Conservation (phyloP, 768 basidiomycete species). For the Suillus discolor region DNA sequence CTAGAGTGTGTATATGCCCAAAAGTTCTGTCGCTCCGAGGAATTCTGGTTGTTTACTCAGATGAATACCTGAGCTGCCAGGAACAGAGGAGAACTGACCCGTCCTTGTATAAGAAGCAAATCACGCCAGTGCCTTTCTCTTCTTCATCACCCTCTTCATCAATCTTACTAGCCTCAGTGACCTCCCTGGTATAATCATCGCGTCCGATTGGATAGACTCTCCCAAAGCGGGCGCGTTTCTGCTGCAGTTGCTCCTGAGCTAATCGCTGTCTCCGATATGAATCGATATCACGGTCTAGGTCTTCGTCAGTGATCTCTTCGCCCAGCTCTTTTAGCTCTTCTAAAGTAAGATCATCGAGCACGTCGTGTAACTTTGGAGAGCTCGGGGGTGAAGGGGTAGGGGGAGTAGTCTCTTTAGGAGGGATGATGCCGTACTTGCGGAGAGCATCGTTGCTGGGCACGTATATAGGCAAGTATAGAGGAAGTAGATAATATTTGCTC, state of each 20-base stretch:
- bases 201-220: conserved; percentile 85
- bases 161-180: conserved; percentile 87
- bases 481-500: conserved; percentile 31
- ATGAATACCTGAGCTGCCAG: conserved; percentile 3
- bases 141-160: conserved; percentile 66
- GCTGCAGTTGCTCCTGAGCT: conserved; percentile 58
- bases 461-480: neutral
- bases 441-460: conserved; percentile 85
- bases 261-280: conserved; percentile 65
- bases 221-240: conserved; percentile 75
- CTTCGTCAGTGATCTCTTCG: conserved; percentile 77
- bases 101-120: conserved; percentile 95
- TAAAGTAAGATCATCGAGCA: conserved; percentile 63
- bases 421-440: conserved; percentile 89
- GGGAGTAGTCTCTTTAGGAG: conserved; percentile 68
- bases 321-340: conserved; percentile 67
- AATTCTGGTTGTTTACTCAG: conserved; percentile 50
- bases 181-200: conserved; percentile 93
- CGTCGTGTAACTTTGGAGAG: conserved; percentile 68
- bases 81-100: conserved; percentile 55
- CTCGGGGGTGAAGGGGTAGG: conserved; percentile 82
- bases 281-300: conserved; percentile 73
- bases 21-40: conserved; percentile 79
- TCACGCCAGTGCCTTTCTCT: conserved; percentile 84
- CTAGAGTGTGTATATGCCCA: conserved; percentile 68